These are phyloP conservation scores for Rhizophagus sp. DNA, from an alignment of 192 early-diverging fungal genomes.

Conservation along the genomic window DNA sequence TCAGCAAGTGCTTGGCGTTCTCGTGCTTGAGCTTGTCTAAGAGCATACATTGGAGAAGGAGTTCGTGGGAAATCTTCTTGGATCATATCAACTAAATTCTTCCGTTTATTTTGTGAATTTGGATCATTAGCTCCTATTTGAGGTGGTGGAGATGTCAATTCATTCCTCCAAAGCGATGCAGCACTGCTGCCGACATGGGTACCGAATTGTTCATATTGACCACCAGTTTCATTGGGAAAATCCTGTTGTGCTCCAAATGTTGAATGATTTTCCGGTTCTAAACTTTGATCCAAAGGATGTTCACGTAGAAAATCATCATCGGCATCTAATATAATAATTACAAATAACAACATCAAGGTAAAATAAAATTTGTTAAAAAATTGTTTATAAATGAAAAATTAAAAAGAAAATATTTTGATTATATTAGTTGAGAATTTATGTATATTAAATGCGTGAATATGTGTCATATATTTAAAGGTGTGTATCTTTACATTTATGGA, in stretches of 20 bases:
- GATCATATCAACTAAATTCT: conserved; percentile 39
- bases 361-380: not conserved
- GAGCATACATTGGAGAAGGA: conserved; percentile 52
- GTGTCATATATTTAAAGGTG: not conserved
- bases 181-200: conserved; percentile 23
- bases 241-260: conserved; percentile 20
- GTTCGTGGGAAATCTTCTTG: conserved; percentile 59
- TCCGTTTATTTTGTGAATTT: conserved; percentile 27
- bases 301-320: conserved; percentile 30
- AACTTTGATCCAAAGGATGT: conserved; percentile 31
- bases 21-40: conserved; percentile 46
- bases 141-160: conserved; percentile 28
- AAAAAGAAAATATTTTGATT: too few species aligned
- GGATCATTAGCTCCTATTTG: conserved; percentile 21
- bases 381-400: not conserved
- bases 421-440: too few species aligned
- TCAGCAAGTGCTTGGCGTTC: conserved; percentile 39
- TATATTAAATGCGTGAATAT: not conserved
- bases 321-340: conserved; percentile 2
- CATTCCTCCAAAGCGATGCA: conserved; percentile 28
- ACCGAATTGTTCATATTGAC: conserved; percentile 22
- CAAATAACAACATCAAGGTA: not conserved
- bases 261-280: conserved; percentile 29
- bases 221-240: conserved; percentile 6
- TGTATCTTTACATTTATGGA: not conserved